Percentiles rank a stretch among this genome's conserved stretches.
Evolutionary conservation across 495 filamentous ascomycete species (phyloP).

Genomic region (Penicillium turbatum): DNA sequence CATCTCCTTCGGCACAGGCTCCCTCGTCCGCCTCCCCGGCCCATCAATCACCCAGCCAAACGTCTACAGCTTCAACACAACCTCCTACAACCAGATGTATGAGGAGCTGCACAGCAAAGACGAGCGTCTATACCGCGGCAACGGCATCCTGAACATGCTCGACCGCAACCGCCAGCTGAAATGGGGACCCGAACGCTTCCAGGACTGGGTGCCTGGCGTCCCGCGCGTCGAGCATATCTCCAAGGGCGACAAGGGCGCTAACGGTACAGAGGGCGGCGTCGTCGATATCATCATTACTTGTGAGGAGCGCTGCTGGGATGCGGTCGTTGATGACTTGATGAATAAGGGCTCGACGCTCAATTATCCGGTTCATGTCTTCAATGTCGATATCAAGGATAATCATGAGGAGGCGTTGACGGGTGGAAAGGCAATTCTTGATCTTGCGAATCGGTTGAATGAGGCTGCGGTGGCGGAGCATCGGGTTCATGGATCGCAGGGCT

Average conservation of each 20-base stretch:
- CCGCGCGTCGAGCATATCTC: conserved; percentile 61
- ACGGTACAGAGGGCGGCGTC: conserved; percentile 83
- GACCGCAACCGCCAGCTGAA: conserved; percentile 89
- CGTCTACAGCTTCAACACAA: conserved; percentile 94
- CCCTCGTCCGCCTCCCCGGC: conserved; percentile 88
- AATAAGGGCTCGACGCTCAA: conserved; percentile 80
- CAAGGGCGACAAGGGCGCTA: conserved; percentile 61
- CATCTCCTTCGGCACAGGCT: conserved; percentile 96
- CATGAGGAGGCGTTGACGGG: conserved; percentile 93
- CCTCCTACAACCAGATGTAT: conserved; percentile 88
- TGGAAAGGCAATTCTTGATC: conserved; percentile 85
- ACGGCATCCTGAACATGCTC: conserved; percentile 93
- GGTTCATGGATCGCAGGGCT: conserved; percentile 54
- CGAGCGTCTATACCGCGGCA: conserved; percentile 79
- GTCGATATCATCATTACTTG: conserved; percentile 97
- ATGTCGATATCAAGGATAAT: conserved; percentile 97
- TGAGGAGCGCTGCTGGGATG: conserved; percentile 98
- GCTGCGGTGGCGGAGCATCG: conserved; percentile 73
- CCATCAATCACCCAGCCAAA: conserved; percentile 90
- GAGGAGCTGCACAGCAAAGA: conserved; percentile 82
- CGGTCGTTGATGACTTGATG: conserved; percentile 89
- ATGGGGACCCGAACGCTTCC: conserved; percentile 94
- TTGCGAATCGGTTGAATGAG: conserved; percentile 82
- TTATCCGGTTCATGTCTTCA: conserved; percentile 92
- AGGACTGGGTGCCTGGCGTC: conserved; percentile 89